Evolutionary conservation across 179 eudicot species (phyloP).

Genomic region (Silene vulgaris): DNA sequence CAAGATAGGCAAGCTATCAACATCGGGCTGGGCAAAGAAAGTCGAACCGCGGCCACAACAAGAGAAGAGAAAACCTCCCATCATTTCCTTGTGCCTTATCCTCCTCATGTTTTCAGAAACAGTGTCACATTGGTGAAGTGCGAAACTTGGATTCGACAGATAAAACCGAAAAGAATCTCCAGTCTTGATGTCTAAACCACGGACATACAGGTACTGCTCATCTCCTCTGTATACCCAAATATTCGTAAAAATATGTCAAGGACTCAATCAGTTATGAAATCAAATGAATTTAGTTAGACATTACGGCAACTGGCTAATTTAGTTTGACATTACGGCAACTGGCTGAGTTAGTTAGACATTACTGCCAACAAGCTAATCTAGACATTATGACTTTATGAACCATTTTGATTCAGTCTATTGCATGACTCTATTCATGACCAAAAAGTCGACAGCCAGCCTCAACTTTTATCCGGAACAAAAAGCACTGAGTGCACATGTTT

Average conservation of each 20-base stretch:
- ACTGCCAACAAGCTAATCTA: neutral
- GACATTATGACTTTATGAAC: neutral
- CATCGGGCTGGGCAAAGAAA: slow-evolving; percentile 48
- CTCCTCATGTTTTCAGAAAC: slow-evolving; percentile 42
- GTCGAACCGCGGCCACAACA: slow-evolving; percentile 71
- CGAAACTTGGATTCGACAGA: slow-evolving; percentile 39
- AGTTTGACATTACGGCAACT: neutral
- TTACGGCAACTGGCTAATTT: neutral
- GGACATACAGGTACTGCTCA: slow-evolving; percentile 55
- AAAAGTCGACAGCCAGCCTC: neutral
- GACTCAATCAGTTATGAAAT: neutral
- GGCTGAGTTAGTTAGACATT: neutral
- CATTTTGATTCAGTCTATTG: neutral
- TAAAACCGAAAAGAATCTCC: slow-evolving; percentile 68
- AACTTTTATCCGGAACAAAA: too few relatives aligned
- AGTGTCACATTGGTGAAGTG: slow-evolving; percentile 35
- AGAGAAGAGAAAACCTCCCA: slow-evolving; percentile 73
- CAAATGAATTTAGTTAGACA: too few relatives aligned
- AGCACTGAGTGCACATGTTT: neutral
- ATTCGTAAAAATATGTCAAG: slow-evolving; percentile 7
- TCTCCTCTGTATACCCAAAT: slow-evolving; percentile 53
- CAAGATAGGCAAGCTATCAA: slow-evolving; percentile 65
- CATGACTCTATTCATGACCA: neutral
- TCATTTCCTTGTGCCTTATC: slow-evolving; percentile 39
- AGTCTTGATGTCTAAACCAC: slow-evolving; percentile 60